These are phyloP conservation scores for Penicillium rolfsii DNA, from an alignment of 2,329 filamentous ascomycete species.

Conservation along the genomic window DNA sequence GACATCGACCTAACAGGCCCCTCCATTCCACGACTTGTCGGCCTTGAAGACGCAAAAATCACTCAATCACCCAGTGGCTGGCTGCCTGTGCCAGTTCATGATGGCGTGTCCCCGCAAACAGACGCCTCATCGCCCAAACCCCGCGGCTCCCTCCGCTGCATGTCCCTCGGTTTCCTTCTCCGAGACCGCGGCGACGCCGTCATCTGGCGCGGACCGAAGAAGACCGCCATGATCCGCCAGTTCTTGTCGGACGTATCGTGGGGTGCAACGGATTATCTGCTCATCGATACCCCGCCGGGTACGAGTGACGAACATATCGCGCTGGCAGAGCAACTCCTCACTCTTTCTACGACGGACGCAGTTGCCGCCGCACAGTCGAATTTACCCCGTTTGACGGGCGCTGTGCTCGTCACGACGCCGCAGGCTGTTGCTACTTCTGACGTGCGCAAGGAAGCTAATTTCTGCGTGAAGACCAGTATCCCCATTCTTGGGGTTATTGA, in stretches of 20 bases:
- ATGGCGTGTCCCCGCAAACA: constrained; percentile 45
- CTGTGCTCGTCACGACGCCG: constrained; percentile 93
- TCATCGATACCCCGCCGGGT: constrained; percentile 94
- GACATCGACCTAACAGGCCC: constrained; percentile 96
- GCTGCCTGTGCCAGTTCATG: constrained; percentile 85
- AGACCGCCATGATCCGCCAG: constrained; percentile 97
- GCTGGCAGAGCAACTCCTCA: constrained; percentile 80
- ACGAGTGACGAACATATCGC: constrained; percentile 98
- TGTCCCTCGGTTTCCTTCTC: constrained; percentile 91
- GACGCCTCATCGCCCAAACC: constrained; percentile 22
- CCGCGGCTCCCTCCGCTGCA: constrained; percentile 62
- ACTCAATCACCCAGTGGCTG: constrained; percentile 89
- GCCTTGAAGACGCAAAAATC: constrained; percentile 85
- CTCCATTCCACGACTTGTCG: constrained; percentile 93
- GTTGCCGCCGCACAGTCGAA: constrained; percentile 20
- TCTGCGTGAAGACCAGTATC: constrained; percentile 82
- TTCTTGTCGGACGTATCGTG: constrained; percentile 91
- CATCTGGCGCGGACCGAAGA: constrained; percentile 97
- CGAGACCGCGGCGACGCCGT: constrained; percentile 84
- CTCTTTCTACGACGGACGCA: constrained; percentile 39
- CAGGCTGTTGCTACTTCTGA: constrained; percentile 93
- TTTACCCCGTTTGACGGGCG: constrained; percentile 73
- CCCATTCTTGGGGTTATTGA: constrained; percentile 86
- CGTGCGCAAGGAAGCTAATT: constrained; percentile 92
- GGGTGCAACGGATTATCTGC: constrained; percentile 82